Evolutionary conservation across 2,329 filamentous ascomycete genomes (phyloP).

Genomic region (Trichoderma gracile): DNA sequence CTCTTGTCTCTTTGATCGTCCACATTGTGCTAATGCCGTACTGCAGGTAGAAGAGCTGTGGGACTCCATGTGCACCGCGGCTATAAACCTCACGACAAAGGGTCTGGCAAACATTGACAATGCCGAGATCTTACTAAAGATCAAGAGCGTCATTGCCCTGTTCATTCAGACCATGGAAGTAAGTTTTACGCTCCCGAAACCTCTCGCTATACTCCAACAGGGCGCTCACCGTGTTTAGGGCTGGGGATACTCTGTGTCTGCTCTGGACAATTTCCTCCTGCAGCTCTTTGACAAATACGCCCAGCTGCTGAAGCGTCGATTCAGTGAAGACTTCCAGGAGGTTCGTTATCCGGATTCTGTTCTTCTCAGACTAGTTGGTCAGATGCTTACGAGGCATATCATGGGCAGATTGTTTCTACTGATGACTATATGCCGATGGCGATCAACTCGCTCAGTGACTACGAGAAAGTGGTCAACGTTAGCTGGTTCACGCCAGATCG

Average conservation of each 20-base stretch:
- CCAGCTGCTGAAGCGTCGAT: constrained; percentile 83
- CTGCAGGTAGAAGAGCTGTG: constrained; percentile 88
- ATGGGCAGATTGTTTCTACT: constrained; percentile 67
- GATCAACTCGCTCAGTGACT: constrained; percentile 85
- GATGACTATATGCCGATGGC: constrained; percentile 99
- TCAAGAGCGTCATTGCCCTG: constrained; percentile 87
- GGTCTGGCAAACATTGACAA: constrained; percentile 79
- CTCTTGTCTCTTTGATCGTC: neutral
- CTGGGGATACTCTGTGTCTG: constrained; percentile 83
- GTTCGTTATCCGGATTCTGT: constrained; percentile 43
- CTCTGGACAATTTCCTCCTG: constrained; percentile 82
- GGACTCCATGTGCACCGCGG: constrained; percentile 94
- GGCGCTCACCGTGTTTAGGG: constrained; percentile 63
- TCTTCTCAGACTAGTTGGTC: neutral
- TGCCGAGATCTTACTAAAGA: constrained; percentile 86
- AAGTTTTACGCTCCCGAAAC: constrained; percentile 33
- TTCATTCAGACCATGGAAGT: constrained; percentile 99
- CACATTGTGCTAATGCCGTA: constrained; percentile 12
- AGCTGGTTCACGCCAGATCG: constrained; percentile 94
- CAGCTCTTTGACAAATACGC: constrained; percentile 92
- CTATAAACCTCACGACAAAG: constrained; percentile 78
- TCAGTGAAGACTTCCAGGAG: constrained; percentile 95
- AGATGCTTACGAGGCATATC: neutral
- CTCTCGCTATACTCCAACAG: neutral
- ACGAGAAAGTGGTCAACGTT: constrained; percentile 92